These are phyloP conservation scores for Bombardia bombarda DNA, from an alignment of 495 filamentous ascomycete species.

Conservation along the genomic window DNA sequence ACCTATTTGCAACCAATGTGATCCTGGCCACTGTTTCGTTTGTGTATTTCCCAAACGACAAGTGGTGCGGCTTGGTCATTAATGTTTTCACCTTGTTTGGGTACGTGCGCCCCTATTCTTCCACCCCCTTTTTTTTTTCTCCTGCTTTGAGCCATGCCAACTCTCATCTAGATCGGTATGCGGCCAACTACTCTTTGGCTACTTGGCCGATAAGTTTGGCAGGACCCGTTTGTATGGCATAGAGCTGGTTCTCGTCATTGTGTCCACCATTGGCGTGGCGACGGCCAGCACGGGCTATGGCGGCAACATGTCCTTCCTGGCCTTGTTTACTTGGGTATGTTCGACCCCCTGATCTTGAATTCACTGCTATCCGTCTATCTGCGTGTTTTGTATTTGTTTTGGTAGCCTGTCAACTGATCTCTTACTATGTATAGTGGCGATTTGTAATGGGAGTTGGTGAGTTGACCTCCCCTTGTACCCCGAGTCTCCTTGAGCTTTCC, in stretches of 20 bases:
- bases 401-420: conserved; percentile 4
- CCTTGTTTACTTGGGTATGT: conserved; percentile 26
- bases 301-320: conserved; percentile 27
- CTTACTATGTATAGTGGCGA: conserved; percentile 16
- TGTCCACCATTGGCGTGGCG: conserved; percentile 61
- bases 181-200: conserved; percentile 69
- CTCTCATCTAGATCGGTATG: conserved; percentile 22
- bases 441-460: conserved; percentile 31
- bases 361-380: background rate
- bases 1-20: conserved; percentile 59
- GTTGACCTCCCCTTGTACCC: too few relatives aligned
- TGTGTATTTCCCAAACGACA: conserved; percentile 50
- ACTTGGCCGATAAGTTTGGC: conserved; percentile 65
- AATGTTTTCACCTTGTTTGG: conserved; percentile 55
- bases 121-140: background rate
- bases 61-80: conserved; percentile 33
- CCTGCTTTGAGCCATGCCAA: background rate
- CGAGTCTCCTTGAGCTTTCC: too few relatives aligned
- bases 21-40: conserved; percentile 54
- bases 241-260: conserved; percentile 71
- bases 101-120: conserved; percentile 24
- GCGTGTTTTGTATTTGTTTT: background rate
- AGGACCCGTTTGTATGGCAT: conserved; percentile 72
- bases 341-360: background rate
- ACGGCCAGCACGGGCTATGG: conserved; percentile 50